Percentiles rank a stretch among this genome's conserved stretches.
phyloP scores from a whole-genome alignment of 2,329 filamentous ascomycete genomes.

The Neofusicoccum sp. region DNA sequence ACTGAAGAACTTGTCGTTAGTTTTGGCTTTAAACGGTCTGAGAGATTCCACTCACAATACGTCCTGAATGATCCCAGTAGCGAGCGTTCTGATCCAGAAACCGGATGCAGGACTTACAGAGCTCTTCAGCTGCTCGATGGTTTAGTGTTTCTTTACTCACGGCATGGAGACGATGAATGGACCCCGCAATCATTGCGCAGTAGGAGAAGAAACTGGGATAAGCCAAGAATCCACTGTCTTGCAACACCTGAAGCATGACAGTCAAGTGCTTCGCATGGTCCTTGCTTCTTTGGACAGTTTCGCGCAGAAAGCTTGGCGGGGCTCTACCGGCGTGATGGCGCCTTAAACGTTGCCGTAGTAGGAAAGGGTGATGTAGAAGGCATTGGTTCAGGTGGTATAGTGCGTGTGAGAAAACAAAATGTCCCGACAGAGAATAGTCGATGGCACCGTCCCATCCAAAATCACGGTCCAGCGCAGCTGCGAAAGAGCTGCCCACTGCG shows the following conservation, averaged over 20 bases:
- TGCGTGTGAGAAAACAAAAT: constrained; percentile 32
- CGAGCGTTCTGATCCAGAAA: constrained; percentile 1
- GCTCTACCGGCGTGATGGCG: constrained; percentile 26
- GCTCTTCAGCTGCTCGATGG: not conserved
- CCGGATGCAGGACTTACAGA: not conserved
- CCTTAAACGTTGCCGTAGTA: constrained; percentile 28
- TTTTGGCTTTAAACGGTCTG: not conserved
- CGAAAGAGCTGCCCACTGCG: constrained; percentile 23
- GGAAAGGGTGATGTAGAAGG: constrained; percentile 38
- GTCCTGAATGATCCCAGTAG: constrained; percentile 8
- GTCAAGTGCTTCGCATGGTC: constrained; percentile 33
- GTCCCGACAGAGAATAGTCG: constrained; percentile 27
- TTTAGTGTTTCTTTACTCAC: not conserved
- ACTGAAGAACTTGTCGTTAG: not conserved
- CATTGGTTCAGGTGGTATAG: constrained; percentile 38
- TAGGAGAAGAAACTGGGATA: constrained; percentile 36
- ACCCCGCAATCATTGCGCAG: constrained; percentile 31
- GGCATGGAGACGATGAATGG: constrained; percentile 18
- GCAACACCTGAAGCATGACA: constrained; percentile 25
- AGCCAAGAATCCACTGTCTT: constrained; percentile 22
- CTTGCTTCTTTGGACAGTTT: constrained; percentile 26
- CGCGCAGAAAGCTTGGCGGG: constrained; percentile 31
- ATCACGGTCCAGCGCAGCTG: constrained; percentile 21
- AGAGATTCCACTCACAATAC: constrained; percentile 1
- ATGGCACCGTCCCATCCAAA: constrained; percentile 13